Conservation (phyloP, 1,284 basidiomycete genomes). For the Trichosporon ovoides region DNA sequence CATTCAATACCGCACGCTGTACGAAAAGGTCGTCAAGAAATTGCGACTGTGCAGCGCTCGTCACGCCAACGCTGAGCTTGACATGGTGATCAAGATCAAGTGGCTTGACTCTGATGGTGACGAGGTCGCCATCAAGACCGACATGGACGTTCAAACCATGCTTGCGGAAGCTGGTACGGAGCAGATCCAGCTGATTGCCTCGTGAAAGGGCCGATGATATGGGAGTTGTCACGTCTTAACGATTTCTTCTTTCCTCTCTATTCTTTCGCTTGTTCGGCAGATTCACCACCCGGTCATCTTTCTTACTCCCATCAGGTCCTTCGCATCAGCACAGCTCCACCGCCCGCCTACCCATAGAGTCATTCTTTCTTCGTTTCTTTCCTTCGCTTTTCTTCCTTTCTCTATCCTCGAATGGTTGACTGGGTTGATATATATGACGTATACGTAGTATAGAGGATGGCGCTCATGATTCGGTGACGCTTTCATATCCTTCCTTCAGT, state of each 20-base stretch:
- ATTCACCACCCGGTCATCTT: background rate
- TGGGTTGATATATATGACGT: conserved; percentile 1
- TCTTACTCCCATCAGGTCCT: background rate
- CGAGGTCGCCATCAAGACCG: conserved; percentile 40
- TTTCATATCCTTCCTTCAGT: background rate
- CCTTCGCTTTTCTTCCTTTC: background rate
- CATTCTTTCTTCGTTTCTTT: conserved; percentile 2
- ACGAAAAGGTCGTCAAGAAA: conserved; percentile 87
- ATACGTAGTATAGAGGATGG: conserved; percentile 4
- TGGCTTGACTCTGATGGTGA: conserved; percentile 44
- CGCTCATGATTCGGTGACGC: background rate
- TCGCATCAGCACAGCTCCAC: background rate
- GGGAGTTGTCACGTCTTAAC: conserved; percentile 2
- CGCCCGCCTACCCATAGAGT: background rate
- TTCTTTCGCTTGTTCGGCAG: background rate
- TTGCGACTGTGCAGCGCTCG: conserved; percentile 77
- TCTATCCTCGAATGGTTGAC: background rate
- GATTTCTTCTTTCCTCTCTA: background rate
- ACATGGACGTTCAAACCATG: conserved; percentile 44
- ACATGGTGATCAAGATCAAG: conserved; percentile 53
- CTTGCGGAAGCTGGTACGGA: conserved; percentile 28
- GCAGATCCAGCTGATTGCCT: conserved; percentile 23
- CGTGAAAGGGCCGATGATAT: background rate
- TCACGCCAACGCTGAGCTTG: conserved; percentile 66
- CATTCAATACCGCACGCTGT: conserved; percentile 72